Conservation (phyloP, 768 basidiomycete genomes). For the Tephrocybe sp. region DNA sequence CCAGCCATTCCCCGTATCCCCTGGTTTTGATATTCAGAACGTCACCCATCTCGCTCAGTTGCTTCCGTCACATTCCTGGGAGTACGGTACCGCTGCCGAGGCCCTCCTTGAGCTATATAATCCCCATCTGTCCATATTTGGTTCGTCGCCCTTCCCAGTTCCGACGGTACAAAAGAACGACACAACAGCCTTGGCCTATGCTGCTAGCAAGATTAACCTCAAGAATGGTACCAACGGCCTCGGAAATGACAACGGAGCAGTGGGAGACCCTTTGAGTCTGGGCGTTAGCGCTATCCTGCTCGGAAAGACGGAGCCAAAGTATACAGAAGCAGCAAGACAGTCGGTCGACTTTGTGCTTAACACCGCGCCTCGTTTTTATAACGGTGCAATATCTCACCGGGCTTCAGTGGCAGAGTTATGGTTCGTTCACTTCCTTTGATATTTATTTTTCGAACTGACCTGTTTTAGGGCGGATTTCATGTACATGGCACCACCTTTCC, state of each 20-base stretch:
- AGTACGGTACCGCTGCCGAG: slow-evolving; percentile 42
- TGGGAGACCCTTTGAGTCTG: slow-evolving; percentile 47
- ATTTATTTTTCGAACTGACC: neutral
- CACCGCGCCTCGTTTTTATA: slow-evolving; percentile 36
- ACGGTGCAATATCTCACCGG: slow-evolving; percentile 50
- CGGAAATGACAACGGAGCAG: slow-evolving; percentile 38
- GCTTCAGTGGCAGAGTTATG: slow-evolving; percentile 38
- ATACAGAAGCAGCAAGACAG: slow-evolving; percentile 29
- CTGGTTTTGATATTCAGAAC: slow-evolving; percentile 36
- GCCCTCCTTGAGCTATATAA: slow-evolving; percentile 44
- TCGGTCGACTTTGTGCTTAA: slow-evolving; percentile 33
- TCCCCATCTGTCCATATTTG: slow-evolving; percentile 41
- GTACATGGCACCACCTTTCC: slow-evolving; percentile 53
- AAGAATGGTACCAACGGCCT: slow-evolving; percentile 35
- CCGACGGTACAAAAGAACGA: slow-evolving; percentile 20
- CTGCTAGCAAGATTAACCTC: slow-evolving; percentile 34
- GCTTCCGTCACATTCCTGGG: slow-evolving; percentile 48
- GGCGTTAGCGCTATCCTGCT: slow-evolving; percentile 45
- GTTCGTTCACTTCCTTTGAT: slow-evolving; percentile 22
- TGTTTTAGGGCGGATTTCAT: slow-evolving; percentile 45
- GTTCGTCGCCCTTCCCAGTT: slow-evolving; percentile 33
- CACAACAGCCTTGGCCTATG: slow-evolving; percentile 36
- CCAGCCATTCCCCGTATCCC: slow-evolving; percentile 28
- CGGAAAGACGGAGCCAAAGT: slow-evolving; percentile 34
- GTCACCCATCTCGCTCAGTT: slow-evolving; percentile 31